These are phyloP conservation scores for Metschnikowia kofuensis DNA, from an alignment of 805 yeast genomes.

Conservation along the genomic window DNA sequence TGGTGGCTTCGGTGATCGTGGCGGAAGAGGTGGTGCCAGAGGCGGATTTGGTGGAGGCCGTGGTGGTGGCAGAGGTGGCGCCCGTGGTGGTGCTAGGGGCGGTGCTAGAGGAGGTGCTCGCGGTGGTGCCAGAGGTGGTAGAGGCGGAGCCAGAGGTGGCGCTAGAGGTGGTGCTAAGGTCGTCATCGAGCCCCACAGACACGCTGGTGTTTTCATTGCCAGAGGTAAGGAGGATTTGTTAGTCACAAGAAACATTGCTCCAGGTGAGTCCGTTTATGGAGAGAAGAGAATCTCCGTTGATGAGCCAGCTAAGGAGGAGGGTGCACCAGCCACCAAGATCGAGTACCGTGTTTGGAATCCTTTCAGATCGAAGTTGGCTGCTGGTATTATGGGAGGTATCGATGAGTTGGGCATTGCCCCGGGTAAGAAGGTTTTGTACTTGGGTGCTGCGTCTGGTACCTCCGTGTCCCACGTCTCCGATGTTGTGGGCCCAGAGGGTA, in stretches of 20 bases:
- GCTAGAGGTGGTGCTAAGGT: conserved; percentile 93
- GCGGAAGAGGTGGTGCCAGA: conserved; percentile 54
- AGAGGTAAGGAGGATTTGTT: conserved; percentile 99
- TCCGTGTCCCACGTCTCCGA: conserved; percentile 98
- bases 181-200: conserved; percentile 97
- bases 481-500: conserved; percentile 98
- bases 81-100: conserved; percentile 29
- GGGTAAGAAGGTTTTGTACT: conserved; percentile 93
- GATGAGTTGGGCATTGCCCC: conserved; percentile 97
- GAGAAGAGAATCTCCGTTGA: conserved; percentile 95
- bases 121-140: conserved; percentile 50
- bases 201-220: conserved; percentile 98
- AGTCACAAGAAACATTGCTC: conserved; percentile 94
- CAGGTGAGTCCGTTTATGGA: conserved; percentile 98
- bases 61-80: conserved; percentile 42
- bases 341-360: conserved; percentile 99
- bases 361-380: conserved; percentile 98
- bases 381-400: conserved; percentile 99
- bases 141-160: conserved; percentile 78
- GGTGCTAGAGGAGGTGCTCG: conserved; percentile 36
- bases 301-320: conserved; percentile 86
- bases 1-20: conserved; percentile 43
- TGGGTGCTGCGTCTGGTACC: conserved; percentile 99
- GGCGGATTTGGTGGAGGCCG: conserved; percentile 48
- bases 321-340: conserved; percentile 85